Conservation (phyloP, 768 basidiomycete species). For the Cyathus striatus region DNA sequence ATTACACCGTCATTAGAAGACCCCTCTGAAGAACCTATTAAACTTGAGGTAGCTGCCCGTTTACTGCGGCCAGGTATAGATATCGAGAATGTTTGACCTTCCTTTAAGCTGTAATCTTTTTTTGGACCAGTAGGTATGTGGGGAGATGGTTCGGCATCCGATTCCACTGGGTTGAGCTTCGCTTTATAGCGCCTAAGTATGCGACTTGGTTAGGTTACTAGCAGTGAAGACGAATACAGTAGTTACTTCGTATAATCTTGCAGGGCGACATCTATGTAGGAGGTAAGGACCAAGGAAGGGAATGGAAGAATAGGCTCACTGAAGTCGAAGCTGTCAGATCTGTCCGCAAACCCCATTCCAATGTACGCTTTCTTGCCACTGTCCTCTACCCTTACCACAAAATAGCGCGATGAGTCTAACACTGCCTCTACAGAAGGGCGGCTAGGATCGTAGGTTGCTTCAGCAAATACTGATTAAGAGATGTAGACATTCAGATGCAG, state of each 20-base stretch:
- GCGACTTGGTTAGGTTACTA: constrained; percentile 7
- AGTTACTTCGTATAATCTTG: constrained; percentile 81
- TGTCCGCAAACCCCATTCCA: constrained; percentile 88
- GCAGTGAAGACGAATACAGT: constrained; percentile 4
- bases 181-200: constrained; percentile 67
- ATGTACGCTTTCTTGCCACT: constrained; percentile 85
- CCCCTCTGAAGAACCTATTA: constrained; percentile 26
- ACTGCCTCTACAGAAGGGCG: constrained; percentile 92
- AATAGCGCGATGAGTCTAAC: constrained; percentile 91
- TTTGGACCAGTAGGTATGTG: constrained; percentile 75
- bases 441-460: constrained; percentile 71
- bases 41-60: constrained; percentile 25
- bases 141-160: constrained; percentile 49
- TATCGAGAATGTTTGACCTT: constrained; percentile 93
- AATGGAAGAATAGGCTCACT: constrained; percentile 44
- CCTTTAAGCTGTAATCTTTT: constrained; percentile 91
- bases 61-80: constrained; percentile 77
- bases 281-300: constrained; percentile 5
- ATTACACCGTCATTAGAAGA: constrained; percentile 34
- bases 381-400: constrained; percentile 89
- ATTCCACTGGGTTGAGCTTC: constrained; percentile 46
- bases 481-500: constrained; percentile 12
- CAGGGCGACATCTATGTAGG: constrained; percentile 64
- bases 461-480: constrained; percentile 79
- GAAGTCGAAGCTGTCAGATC: constrained; percentile 88